phyloP scores from a whole-genome alignment of 257 asterid species.

The Verbena officinalis region DNA sequence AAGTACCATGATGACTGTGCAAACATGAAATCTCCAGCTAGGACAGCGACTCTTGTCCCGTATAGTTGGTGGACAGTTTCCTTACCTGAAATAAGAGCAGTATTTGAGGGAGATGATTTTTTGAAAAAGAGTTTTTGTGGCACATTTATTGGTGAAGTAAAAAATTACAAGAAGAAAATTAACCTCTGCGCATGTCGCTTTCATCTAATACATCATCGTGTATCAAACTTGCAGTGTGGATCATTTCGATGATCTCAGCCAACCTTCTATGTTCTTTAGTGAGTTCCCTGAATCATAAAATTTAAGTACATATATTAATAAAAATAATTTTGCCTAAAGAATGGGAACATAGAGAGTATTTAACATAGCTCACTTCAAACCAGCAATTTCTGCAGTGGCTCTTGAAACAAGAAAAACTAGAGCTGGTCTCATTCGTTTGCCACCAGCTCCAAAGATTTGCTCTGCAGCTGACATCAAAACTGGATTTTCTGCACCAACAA shows the following conservation, averaged over 20 bases:
- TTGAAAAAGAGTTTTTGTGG: background rate
- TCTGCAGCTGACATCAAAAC: constrained; percentile 96
- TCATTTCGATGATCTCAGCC: constrained; percentile 98
- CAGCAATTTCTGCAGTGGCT: constrained; percentile 84
- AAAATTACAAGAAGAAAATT: background rate
- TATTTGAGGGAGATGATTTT: background rate
- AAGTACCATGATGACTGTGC: constrained; percentile 84
- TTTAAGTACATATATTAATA: background rate
- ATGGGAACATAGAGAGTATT: constrained; percentile 15
- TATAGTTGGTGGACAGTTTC: constrained; percentile 78
- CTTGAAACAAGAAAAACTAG: constrained; percentile 84
- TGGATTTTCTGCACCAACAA: constrained; percentile 97
- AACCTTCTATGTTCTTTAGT: constrained; percentile 84
- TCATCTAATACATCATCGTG: constrained; percentile 97
- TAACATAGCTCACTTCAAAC: constrained; percentile 60
- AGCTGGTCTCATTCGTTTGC: constrained; percentile 97
- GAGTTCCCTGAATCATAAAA: constrained; percentile 66
- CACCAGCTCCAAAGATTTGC: constrained; percentile 98
- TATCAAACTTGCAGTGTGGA: constrained; percentile 96
- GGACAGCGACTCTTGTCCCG: constrained; percentile 80
- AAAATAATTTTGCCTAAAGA: background rate
- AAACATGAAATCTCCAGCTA: constrained; percentile 90
- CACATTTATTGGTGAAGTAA: background rate
- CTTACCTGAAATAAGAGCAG: constrained; percentile 47
- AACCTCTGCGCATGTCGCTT: constrained; percentile 95